Percentiles rank a stretch among this genome's conserved stretches.
Evolutionary conservation across 768 basidiomycete species (phyloP).

Genomic region (Dentipellis sp.): DNA sequence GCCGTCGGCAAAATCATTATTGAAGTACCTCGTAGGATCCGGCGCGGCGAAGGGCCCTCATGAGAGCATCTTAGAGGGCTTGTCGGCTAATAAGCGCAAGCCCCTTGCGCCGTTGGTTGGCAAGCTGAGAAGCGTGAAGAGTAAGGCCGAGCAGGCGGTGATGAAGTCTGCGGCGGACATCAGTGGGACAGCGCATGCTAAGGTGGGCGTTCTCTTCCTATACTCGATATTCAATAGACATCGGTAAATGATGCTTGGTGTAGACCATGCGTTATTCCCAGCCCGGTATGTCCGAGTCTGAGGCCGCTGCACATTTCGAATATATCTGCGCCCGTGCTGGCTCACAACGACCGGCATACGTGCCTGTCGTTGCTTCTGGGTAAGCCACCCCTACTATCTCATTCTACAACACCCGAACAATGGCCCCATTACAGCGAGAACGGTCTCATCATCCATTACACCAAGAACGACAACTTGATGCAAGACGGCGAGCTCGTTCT

Average conservation of each 20-base stretch:
- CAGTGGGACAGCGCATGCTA: constrained; percentile 77
- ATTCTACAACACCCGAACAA: background rate
- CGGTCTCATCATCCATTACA: constrained; percentile 90
- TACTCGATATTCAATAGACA: background rate
- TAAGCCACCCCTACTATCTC: constrained; percentile 22
- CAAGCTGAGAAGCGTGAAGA: constrained; percentile 70
- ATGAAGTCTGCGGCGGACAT: constrained; percentile 86
- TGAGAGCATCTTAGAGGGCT: constrained; percentile 45
- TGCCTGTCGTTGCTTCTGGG: constrained; percentile 97
- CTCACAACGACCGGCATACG: constrained; percentile 86
- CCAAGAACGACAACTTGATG: constrained; percentile 77
- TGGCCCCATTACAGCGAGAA: constrained; percentile 49
- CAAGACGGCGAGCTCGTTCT: constrained; percentile 67
- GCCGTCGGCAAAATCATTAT: background rate
- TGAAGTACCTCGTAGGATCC: constrained; percentile 16
- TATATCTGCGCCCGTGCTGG: constrained; percentile 76
- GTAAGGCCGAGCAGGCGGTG: constrained; percentile 58
- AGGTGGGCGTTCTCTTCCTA: constrained; percentile 34
- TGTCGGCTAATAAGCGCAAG: constrained; percentile 36
- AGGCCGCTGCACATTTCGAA: constrained; percentile 79
- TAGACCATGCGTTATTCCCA: constrained; percentile 79
- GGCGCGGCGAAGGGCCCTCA: constrained; percentile 31
- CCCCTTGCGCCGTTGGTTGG: constrained; percentile 65
- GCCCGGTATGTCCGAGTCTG: constrained; percentile 47
- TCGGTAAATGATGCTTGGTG: background rate